Conservation (phyloP, 2,329 filamentous ascomycete species). For the Phialemoniopsis sp. region DNA sequence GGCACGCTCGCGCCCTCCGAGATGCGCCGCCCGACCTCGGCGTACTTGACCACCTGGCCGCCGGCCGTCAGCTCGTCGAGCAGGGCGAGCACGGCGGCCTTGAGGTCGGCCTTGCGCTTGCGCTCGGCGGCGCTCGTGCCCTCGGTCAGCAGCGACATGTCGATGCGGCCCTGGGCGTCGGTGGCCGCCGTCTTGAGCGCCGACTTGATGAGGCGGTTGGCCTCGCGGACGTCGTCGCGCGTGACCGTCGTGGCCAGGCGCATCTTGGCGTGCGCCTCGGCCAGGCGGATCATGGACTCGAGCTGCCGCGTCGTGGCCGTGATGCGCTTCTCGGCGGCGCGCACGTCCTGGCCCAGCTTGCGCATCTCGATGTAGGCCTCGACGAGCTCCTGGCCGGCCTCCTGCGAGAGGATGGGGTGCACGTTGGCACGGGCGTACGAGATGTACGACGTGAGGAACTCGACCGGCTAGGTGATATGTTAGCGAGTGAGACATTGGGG, state of each 20-base stretch:
- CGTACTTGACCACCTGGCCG: slow-evolving; percentile 62
- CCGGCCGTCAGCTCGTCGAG: slow-evolving; percentile 74
- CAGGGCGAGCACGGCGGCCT: slow-evolving; percentile 68
- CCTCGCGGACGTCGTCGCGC: slow-evolving; percentile 79
- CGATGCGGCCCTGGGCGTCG: slow-evolving; percentile 86
- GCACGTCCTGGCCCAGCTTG: slow-evolving; percentile 82
- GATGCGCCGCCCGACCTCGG: slow-evolving; percentile 72
- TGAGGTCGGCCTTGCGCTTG: slow-evolving; percentile 77
- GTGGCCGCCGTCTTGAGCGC: slow-evolving; percentile 98
- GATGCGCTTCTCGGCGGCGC: slow-evolving; percentile 88
- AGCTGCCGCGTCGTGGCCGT: slow-evolving; percentile 95
- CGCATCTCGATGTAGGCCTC: slow-evolving; percentile 92
- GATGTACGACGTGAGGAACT: slow-evolving; percentile 95
- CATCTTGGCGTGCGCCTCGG: slow-evolving; percentile 98
- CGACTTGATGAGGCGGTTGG: slow-evolving; percentile 85
- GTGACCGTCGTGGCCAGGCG: slow-evolving; percentile 75
- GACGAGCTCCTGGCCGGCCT: slow-evolving; percentile 79
- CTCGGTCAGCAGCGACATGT: slow-evolving; percentile 93
- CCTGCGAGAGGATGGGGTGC: slow-evolving; percentile 75
- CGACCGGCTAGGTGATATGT: slow-evolving; percentile 63
- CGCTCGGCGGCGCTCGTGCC: slow-evolving; percentile 89
- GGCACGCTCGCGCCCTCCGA: slow-evolving; percentile 66
- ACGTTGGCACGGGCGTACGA: slow-evolving; percentile 88
- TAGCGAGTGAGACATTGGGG: slow-evolving; percentile 3
- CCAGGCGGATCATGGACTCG: slow-evolving; percentile 95